These are phyloP conservation scores for Pelargonium myrrhifolium DNA, from an alignment of 441 rosid genomes.

Conservation along the genomic window DNA sequence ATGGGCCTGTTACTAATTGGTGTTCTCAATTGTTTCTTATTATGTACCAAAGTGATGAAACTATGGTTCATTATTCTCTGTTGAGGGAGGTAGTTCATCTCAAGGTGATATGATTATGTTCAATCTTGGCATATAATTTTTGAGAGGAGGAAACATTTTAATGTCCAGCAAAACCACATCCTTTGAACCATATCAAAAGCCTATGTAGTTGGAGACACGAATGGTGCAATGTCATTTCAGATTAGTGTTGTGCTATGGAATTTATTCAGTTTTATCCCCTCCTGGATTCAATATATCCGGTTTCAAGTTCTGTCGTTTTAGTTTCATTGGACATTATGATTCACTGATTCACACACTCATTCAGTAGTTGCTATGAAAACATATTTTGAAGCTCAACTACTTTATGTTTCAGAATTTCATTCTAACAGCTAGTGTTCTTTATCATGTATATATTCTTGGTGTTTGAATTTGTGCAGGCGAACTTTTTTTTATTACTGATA, in stretches of 20 bases:
- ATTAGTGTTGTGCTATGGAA: background rate
- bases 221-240: background rate
- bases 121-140: no score
- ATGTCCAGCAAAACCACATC: background rate
- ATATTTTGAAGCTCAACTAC: background rate
- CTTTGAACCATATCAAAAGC: background rate
- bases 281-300: background rate
- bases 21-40: background rate
- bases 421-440: conserved; percentile 3
- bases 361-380: conserved; percentile 8
- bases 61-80: background rate
- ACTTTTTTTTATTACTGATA: conserved; percentile 69
- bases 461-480: conserved; percentile 49
- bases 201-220: no score
- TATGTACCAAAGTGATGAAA: background rate
- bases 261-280: background rate
- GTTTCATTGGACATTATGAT: background rate
- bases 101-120: no score
- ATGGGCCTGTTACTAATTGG: background rate
- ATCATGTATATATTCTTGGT: conserved; percentile 9
- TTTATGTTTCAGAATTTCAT: background rate
- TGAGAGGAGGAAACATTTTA: background rate
- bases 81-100: no score
- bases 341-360: background rate
- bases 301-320: background rate